Evolutionary conservation across 305 asterid species (phyloP).

Genomic region (Fraxinus greggii): DNA sequence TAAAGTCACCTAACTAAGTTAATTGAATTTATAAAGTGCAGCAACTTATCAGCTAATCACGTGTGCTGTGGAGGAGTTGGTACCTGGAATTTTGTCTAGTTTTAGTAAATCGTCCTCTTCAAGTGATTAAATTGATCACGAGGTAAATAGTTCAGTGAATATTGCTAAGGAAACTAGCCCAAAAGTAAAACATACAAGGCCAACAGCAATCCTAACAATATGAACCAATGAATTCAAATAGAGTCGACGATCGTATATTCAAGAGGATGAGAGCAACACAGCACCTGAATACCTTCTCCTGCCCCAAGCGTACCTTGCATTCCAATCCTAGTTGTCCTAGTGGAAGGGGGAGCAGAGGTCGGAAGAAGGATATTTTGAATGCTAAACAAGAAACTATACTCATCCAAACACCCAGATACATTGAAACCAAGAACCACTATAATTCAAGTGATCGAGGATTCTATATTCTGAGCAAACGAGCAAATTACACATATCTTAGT

Average conservation of each 20-base stretch:
- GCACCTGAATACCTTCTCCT: background rate
- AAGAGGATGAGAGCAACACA: background rate
- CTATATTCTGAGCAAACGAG: background rate
- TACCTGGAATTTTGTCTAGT: too few relatives aligned
- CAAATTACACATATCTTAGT: background rate
- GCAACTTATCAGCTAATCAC: too few relatives aligned
- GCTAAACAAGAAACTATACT: background rate
- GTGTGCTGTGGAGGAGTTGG: too few relatives aligned
- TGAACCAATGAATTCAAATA: background rate
- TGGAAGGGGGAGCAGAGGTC: background rate
- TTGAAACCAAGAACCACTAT: background rate
- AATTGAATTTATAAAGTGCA: too few relatives aligned
- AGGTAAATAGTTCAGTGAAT: background rate
- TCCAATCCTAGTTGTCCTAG: too few relatives aligned
- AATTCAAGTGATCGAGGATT: background rate
- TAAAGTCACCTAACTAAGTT: too few relatives aligned
- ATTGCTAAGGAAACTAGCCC: background rate
- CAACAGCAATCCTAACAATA: background rate
- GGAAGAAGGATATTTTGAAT: background rate
- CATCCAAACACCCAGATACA: background rate
- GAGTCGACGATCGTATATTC: background rate
- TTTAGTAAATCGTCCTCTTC: too few relatives aligned
- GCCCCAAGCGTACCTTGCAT: background rate
- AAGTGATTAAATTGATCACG: too few relatives aligned
- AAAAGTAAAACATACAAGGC: too few relatives aligned